Percentiles rank a stretch among this genome's conserved stretches.
These are phyloP conservation scores for Eleusine indica DNA, from an alignment of 176 grass and related monocot genomes.

Conservation along the genomic window DNA sequence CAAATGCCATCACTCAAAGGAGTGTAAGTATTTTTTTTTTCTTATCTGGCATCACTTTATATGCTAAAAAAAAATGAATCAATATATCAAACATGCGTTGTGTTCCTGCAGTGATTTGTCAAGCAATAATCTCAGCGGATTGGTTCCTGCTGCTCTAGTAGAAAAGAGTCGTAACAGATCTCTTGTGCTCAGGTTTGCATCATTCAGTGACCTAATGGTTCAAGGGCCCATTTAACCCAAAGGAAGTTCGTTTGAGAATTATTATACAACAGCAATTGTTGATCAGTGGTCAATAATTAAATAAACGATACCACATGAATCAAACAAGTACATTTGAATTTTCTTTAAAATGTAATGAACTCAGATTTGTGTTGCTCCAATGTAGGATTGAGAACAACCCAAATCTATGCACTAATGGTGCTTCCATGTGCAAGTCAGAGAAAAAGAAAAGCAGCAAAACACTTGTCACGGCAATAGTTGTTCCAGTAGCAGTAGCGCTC, in stretches of 20 bases:
- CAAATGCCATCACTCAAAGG: constrained; percentile 52
- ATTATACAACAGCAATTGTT: background rate
- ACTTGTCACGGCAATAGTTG: constrained; percentile 29
- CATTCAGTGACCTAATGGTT: background rate
- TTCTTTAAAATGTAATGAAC: background rate
- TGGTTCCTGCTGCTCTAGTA: constrained; percentile 48
- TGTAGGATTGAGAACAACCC: constrained; percentile 43
- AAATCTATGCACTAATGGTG: constrained; percentile 32
- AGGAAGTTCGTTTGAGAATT: background rate
- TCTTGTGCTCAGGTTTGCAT: constrained; percentile 60
- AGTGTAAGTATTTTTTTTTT: constrained; percentile 55
- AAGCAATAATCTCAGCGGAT: constrained; percentile 59
- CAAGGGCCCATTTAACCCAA: background rate
- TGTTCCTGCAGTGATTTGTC: constrained; percentile 59
- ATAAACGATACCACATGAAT: background rate
- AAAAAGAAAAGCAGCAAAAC: constrained; percentile 25
- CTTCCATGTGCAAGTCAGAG: constrained; percentile 2
- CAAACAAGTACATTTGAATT: background rate
- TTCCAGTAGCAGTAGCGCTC: constrained; percentile 29
- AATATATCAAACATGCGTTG: background rate
- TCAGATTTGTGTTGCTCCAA: background rate
- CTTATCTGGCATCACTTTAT: background rate
- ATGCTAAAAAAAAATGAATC: background rate
- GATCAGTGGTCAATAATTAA: background rate
- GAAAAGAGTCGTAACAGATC: constrained; percentile 42